Evolutionary conservation across 73 alveolate species (phyloP), one percentile per base, ranked within the genome.

Genomic region (Uronychia binucleata): DNA sequence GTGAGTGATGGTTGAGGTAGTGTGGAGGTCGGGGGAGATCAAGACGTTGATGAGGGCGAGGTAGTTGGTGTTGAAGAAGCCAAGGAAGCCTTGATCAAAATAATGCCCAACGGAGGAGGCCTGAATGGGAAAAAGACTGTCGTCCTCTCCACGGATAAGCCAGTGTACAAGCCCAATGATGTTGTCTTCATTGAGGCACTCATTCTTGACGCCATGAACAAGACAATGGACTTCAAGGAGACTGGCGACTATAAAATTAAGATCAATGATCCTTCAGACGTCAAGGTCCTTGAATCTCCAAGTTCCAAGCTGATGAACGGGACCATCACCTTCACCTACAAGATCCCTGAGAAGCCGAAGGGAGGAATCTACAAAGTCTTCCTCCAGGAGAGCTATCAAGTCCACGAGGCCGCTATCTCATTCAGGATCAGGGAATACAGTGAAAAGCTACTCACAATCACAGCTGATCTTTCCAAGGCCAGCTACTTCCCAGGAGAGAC

Each of bases 101-200:
- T 46, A 11, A 46, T 46, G 67, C 67, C 67, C 19, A 5, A 5
- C 5, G 19, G 5, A 11, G 5, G 19, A 5, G n/a, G 19, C 67
- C n/a, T 11, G 5, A 11, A 11, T 5, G 67, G 5, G n/a, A 46
- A 46, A 19, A 46, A 19, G 19, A 46, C 67, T 11, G 67, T 46
- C 67, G 19, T 46, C 19, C 67, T 85, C 28, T 28, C 57, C 0
- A 46, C 91, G 1, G 91, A 85, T 58, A 85, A 85, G 82, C 57
- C 33, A 19, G 59, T 85, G 0, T 85, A 85, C 77, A 75, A 58
- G 57, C 91, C 91, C n/a, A 85, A 85, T 33, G 91, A 85, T 85
- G 86, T 85, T 26, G 77, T 85, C 75, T 85, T 85, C 57, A 34
- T 77, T 31, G 91, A 85, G 58, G 77, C 46, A 8, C 32, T 59